These are phyloP conservation scores for Rusavskia elegans DNA, from an alignment of 495 filamentous ascomycete species.

Conservation along the genomic window DNA sequence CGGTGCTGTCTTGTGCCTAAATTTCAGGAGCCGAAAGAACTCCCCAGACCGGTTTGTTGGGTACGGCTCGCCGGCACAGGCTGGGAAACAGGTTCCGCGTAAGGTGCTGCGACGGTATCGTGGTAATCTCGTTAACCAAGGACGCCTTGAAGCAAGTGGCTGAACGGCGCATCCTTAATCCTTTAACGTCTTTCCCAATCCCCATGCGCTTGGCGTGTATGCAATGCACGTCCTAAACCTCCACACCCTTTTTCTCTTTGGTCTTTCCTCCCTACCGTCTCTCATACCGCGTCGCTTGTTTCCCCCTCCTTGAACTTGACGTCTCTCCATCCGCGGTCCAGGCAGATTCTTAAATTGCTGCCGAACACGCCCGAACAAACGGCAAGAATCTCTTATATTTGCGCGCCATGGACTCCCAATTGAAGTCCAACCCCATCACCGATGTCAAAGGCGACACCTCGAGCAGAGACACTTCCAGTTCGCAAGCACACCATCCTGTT, in stretches of 20 bases:
- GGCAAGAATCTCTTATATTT: neutral
- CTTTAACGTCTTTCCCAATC: neutral
- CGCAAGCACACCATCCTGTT: neutral
- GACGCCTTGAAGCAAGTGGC: neutral
- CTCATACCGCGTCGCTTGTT: neutral
- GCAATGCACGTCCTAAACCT: neutral
- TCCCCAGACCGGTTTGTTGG: no score
- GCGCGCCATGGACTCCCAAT: neutral
- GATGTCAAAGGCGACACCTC: neutral
- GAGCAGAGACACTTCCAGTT: neutral
- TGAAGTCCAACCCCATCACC: neutral
- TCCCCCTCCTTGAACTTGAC: neutral
- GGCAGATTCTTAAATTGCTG: neutral
- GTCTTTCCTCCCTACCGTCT: neutral
- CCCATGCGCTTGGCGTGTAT: neutral
- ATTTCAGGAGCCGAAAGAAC: no score
- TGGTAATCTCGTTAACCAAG: neutral
- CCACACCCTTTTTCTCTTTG: neutral
- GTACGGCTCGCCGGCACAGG: no score
- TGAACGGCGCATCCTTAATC: neutral
- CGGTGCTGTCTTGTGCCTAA: no score
- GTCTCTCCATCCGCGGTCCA: neutral
- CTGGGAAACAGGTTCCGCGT: no score
- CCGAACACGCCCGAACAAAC: neutral
- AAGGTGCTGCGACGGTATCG: no score